These are phyloP conservation scores for Linum trigynum DNA, from an alignment of 345 rosid genomes.

Conservation along the genomic window DNA sequence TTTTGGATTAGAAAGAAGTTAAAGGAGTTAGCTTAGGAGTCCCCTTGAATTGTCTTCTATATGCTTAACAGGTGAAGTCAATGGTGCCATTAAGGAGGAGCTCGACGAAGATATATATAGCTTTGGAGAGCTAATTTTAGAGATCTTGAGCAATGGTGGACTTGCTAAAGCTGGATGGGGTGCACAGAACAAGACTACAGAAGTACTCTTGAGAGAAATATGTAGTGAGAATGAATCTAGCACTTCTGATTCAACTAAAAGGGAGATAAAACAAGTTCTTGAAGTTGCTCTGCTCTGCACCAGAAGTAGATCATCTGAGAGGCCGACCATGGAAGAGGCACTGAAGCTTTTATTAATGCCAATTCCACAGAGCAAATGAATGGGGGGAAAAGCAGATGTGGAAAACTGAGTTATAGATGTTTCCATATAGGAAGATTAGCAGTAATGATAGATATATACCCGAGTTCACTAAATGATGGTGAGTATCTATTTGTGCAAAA, in stretches of 20 bases:
- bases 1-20: neutral
- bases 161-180: conserved; percentile 30
- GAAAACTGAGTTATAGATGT: neutral
- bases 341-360: conserved; percentile 48
- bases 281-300: conserved; percentile 74
- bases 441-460: conserved; percentile 10
- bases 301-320: conserved; percentile 37
- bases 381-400: conserved; percentile 3
- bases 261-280: conserved; percentile 45
- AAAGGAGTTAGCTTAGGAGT: neutral
- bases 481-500: conserved; percentile 10
- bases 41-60: neutral
- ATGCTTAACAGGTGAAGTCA: conserved; percentile 32
- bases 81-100: conserved; percentile 32
- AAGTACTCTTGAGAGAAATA: conserved; percentile 48
- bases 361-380: conserved; percentile 23
- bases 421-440: conserved; percentile 1
- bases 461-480: conserved; percentile 13
- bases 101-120: conserved; percentile 46
- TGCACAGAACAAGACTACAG: conserved; percentile 48
- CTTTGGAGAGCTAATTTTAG: conserved; percentile 67
- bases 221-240: conserved; percentile 38
- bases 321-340: conserved; percentile 57
- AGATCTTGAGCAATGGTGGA: conserved; percentile 65
- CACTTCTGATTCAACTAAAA: conserved; percentile 23